phyloP scores from a whole-genome alignment of 2,329 filamentous ascomycete genomes.

The Xylariaceae sp. region DNA sequence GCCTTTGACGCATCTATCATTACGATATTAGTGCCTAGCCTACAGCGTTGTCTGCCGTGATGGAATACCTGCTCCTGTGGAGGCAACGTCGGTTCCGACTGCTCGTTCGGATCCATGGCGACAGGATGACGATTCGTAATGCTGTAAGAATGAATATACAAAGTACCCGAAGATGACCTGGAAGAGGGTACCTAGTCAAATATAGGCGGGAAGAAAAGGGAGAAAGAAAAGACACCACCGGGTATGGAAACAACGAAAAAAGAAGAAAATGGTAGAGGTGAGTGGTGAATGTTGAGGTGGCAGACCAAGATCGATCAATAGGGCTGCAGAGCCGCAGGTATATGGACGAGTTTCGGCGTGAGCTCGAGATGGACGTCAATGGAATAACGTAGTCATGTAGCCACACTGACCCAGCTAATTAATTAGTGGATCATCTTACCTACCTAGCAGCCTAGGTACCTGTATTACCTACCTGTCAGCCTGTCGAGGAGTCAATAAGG shows the following conservation, averaged over 20 bases:
- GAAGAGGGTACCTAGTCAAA: constrained; percentile 15
- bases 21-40: background rate
- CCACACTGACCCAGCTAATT: too few species aligned
- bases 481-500: too few species aligned
- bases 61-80: constrained; percentile 39
- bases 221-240: background rate
- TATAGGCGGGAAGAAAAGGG: background rate
- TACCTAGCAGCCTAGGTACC: too few species aligned
- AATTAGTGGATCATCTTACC: too few species aligned
- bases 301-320: background rate
- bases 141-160: background rate
- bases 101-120: constrained; percentile 38
- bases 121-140: background rate
- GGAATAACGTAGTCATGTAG: constrained; percentile 12
- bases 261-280: too few species aligned
- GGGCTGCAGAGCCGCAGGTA: background rate
- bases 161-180: constrained; percentile 20
- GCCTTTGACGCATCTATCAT: constrained; percentile 37
- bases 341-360: background rate
- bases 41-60: too few species aligned
- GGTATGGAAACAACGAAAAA: background rate
- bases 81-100: constrained; percentile 36
- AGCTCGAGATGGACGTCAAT: constrained; percentile 13
- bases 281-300: too few species aligned
- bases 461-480: too few species aligned